phyloP scores from a whole-genome alignment of 495 filamentous ascomycete species.

The Hypoxylon subgilvum region DNA sequence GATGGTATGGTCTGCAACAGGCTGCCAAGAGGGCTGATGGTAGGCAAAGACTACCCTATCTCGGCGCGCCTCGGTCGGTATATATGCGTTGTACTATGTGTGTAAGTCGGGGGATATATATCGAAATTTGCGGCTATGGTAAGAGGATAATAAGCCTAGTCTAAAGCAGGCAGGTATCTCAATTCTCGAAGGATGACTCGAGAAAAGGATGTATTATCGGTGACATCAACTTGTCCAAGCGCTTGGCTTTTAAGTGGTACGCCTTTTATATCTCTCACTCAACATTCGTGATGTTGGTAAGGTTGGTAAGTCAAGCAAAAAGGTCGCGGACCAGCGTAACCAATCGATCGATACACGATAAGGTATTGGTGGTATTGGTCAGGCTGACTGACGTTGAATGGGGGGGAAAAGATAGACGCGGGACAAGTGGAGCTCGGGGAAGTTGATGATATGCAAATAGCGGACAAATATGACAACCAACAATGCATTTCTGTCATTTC shows the following conservation, averaged over 20 bases:
- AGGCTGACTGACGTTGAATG: background rate
- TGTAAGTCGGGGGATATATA: too few relatives aligned
- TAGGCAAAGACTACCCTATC: slow-evolving; percentile 18
- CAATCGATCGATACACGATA: slow-evolving; percentile 9
- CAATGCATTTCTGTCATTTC: slow-evolving; percentile 5
- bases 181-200: too few relatives aligned
- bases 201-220: too few relatives aligned
- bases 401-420: background rate
- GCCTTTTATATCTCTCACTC: too few relatives aligned
- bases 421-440: slow-evolving; percentile 8
- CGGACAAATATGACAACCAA: slow-evolving; percentile 22
- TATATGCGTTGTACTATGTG: background rate
- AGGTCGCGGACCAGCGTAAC: background rate
- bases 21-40: slow-evolving; percentile 22
- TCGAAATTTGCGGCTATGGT: background rate
- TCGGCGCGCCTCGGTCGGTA: slow-evolving; percentile 18
- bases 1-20: slow-evolving; percentile 34
- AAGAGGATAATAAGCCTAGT: too few relatives aligned
- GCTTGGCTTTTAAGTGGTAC: too few relatives aligned
- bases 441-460: slow-evolving; percentile 9
- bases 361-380: slow-evolving; percentile 8
- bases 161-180: too few relatives aligned
- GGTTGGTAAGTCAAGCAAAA: too few relatives aligned
- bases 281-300: too few relatives aligned
- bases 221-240: too few relatives aligned